Conservation (phyloP, 805 yeast species). For the Priceomyces fermenticarens region DNA sequence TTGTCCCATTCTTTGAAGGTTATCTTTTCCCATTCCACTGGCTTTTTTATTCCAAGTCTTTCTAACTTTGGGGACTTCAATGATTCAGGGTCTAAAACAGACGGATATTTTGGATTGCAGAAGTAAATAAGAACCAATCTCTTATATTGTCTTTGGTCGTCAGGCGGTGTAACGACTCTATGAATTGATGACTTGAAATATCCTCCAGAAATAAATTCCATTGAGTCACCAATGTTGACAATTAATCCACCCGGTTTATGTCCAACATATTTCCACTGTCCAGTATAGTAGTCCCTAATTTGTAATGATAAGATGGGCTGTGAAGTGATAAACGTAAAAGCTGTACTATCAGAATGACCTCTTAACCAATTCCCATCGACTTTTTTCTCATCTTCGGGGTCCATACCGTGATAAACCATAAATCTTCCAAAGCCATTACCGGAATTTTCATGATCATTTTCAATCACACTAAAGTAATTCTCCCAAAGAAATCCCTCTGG, state of each 20-base stretch:
- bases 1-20: constrained; percentile 30
- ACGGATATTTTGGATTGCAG: constrained; percentile 18
- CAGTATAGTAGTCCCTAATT: constrained; percentile 26
- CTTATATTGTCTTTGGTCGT: constrained; percentile 19
- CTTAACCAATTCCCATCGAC: constrained; percentile 26
- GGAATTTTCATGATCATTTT: constrained; percentile 19
- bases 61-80: constrained; percentile 22
- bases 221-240: constrained; percentile 28
- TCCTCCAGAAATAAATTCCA: constrained; percentile 31
- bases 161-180: constrained; percentile 25
- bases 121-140: constrained; percentile 25
- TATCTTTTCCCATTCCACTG: constrained; percentile 26
- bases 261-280: constrained; percentile 29
- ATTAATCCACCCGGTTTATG: constrained; percentile 27
- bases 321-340: constrained; percentile 28
- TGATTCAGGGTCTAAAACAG: constrained; percentile 22
- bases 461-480: constrained; percentile 22
- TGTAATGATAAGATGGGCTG: constrained; percentile 29
- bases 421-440: constrained; percentile 30
- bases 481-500: constrained; percentile 29
- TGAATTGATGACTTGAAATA: constrained; percentile 25
- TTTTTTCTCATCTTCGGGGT: constrained; percentile 19
- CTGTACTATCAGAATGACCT: constrained; percentile 30
- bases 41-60: constrained; percentile 18
- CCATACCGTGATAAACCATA: constrained; percentile 26